Evolutionary conservation across 129 eudicot species (phyloP), one percentile per base, ranked within the genome.

Genomic region (Helianthus annuus): DNA sequence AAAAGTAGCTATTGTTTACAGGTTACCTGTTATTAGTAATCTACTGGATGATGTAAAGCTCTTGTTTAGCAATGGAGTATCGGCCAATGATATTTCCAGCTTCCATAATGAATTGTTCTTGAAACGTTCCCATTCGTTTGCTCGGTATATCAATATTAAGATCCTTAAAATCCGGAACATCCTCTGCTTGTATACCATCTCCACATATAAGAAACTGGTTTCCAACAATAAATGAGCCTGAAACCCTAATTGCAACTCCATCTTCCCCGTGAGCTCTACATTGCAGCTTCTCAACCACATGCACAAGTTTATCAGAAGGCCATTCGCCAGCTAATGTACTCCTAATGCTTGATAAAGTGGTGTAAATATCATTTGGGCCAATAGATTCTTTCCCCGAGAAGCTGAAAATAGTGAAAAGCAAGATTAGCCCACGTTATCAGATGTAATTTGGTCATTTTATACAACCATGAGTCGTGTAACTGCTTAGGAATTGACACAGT

Each of bases 221-320:
- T 36, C 97, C 97, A 39, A 88, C 89, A 39, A 90, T 88, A 54
- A 90, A 90, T 2, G 99, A 90, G 10, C 99, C 99, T 1, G 93
- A 86, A 7, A 88, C 97, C 27, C 99, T 93, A 7, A 94, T 94
- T 16, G 97, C 97, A 22, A 94, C 87, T 36, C 97, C 97, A 75
- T 88, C 89, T 78, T 84, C 62, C 59, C 96, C 97, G 19, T 94
- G 87, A 73, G 86, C 91, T 53, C 97, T 93, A 54, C 99, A 94
- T 57, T 87, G 97, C 57, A 94, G 82, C 80, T 94, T 94, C 80
- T 94, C 99, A 69, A 94, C 97, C 39, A 90, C 91, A 76, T 94
- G 99, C 72, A 94, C 97, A 5, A 94, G 96, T 83, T 86, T 90
- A 71, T 94, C 96, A 6, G 96, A 87, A 61, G 99, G 96, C 99